A percentile compares a stretch with the other conserved stretches of the same genome.
phyloP scores from a whole-genome alignment of 441 rosid genomes.

The Adansonia madagascariensis region DNA sequence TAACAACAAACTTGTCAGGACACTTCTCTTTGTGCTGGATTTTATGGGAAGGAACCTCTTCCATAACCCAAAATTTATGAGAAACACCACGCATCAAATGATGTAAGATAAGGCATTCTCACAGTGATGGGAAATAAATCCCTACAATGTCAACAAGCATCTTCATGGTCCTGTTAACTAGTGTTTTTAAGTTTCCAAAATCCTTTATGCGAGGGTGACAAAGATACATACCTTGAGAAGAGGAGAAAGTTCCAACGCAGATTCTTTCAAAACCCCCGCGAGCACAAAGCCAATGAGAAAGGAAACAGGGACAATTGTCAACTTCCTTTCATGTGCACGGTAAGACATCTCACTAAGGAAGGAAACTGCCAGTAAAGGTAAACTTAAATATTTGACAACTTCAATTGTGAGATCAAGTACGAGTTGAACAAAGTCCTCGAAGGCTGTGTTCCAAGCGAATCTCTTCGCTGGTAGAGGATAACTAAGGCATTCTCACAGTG shows the following conservation, averaged over 20 bases:
- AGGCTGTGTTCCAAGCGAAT: conserved; percentile 77
- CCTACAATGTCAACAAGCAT: neutral
- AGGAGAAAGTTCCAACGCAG: conserved; percentile 69
- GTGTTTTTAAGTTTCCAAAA: conserved; percentile 21
- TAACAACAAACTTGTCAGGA: neutral
- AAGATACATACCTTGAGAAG: conserved; percentile 60
- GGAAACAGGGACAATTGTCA: conserved; percentile 68
- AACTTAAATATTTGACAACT: conserved; percentile 63
- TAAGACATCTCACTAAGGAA: conserved; percentile 93
- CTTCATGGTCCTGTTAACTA: neutral
- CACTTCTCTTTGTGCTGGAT: neutral
- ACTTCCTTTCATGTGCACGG: conserved; percentile 81
- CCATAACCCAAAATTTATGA: neutral
- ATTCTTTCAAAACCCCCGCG: conserved; percentile 56
- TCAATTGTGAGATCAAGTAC: conserved; percentile 66
- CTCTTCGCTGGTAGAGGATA: conserved; percentile 75
- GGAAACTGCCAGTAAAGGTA: conserved; percentile 69
- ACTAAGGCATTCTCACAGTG: conserved; percentile 23
- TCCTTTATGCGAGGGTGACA: conserved; percentile 15
- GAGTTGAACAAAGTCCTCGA: conserved; percentile 72
- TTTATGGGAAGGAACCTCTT: neutral
- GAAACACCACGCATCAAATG: neutral
- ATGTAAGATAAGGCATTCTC: neutral
- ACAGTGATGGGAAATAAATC: neutral
- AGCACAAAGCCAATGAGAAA: conserved; percentile 68